phyloP scores from a whole-genome alignment of 495 filamentous ascomycete genomes.

The Xylaria curta region DNA sequence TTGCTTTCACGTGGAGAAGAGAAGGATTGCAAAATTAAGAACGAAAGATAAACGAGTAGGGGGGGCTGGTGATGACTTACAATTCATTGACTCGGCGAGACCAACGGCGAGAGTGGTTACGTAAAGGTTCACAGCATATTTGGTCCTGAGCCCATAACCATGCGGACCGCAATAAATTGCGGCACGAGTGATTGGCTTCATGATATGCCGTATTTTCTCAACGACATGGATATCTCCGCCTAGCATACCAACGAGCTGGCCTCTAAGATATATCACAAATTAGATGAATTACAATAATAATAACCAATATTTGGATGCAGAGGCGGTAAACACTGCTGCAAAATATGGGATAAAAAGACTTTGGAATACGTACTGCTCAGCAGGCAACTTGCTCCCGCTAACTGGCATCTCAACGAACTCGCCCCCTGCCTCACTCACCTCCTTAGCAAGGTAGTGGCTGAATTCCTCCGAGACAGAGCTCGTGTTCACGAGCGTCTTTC shows the following conservation, averaged over 20 bases:
- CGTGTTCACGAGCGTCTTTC: slow-evolving; percentile 27
- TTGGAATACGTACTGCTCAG: slow-evolving; percentile 1
- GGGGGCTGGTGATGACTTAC: too few species aligned
- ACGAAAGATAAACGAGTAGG: too few species aligned
- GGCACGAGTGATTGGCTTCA: slow-evolving; percentile 20
- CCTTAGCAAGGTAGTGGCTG: slow-evolving; percentile 13
- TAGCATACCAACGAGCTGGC: slow-evolving; percentile 25
- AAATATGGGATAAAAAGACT: too few species aligned
- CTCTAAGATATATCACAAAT: neutral
- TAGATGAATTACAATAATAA: too few species aligned
- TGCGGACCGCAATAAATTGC: slow-evolving; percentile 25
- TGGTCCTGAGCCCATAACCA: slow-evolving; percentile 20
- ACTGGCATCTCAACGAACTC: slow-evolving; percentile 28
- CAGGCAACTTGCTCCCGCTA: slow-evolving; percentile 27
- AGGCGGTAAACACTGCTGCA: too few species aligned
- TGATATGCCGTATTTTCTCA: neutral
- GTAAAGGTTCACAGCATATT: slow-evolving; percentile 27
- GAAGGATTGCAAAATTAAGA: too few species aligned
- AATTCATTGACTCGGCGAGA: slow-evolving; percentile 27
- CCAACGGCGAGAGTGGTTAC: slow-evolving; percentile 24
- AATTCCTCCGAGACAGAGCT: slow-evolving; percentile 24
- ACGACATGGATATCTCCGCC: slow-evolving; percentile 15
- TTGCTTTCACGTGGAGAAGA: too few species aligned
- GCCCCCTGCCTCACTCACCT: slow-evolving; percentile 14
- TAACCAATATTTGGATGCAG: too few species aligned